phyloP scores from a whole-genome alignment of 768 basidiomycete genomes.

The Xanthoconium stramineum region DNA sequence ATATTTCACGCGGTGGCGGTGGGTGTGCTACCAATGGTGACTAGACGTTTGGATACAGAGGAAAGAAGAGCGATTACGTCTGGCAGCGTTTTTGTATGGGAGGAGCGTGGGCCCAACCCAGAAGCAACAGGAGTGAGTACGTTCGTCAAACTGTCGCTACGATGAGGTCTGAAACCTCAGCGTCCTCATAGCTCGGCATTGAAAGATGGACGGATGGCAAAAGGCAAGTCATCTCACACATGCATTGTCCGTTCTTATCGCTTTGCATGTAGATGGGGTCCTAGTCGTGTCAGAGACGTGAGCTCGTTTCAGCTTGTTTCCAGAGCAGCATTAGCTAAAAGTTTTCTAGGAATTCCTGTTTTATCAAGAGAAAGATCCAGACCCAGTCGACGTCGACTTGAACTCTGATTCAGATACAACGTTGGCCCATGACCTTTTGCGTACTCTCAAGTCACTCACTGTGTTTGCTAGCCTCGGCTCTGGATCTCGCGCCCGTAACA shows the following conservation, averaged over 20 bases:
- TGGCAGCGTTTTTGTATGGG: slow-evolving; percentile 80
- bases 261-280: slow-evolving; percentile 56
- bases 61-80: slow-evolving; percentile 68
- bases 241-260: not conserved
- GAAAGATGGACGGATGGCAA: slow-evolving; percentile 82
- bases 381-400: slow-evolving; percentile 46
- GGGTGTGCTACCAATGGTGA: slow-evolving; percentile 59
- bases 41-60: slow-evolving; percentile 70
- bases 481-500: slow-evolving; percentile 27
- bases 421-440: slow-evolving; percentile 32
- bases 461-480: slow-evolving; percentile 27
- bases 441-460: not conserved
- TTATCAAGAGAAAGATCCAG: slow-evolving; percentile 64
- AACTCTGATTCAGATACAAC: slow-evolving; percentile 50
- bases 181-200: slow-evolving; percentile 55
- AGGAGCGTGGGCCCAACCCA: slow-evolving; percentile 67
- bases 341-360: slow-evolving; percentile 65
- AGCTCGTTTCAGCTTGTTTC: slow-evolving; percentile 25
- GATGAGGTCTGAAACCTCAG: slow-evolving; percentile 3
- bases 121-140: slow-evolving; percentile 62
- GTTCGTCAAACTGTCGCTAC: slow-evolving; percentile 2
- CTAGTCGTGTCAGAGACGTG: slow-evolving; percentile 74
- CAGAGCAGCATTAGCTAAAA: not conserved
- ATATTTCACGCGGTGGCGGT: slow-evolving; percentile 72
- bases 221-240: slow-evolving; percentile 21